phyloP scores from a whole-genome alignment of 164 flowering plant species.

The Akebia trifoliata region DNA sequence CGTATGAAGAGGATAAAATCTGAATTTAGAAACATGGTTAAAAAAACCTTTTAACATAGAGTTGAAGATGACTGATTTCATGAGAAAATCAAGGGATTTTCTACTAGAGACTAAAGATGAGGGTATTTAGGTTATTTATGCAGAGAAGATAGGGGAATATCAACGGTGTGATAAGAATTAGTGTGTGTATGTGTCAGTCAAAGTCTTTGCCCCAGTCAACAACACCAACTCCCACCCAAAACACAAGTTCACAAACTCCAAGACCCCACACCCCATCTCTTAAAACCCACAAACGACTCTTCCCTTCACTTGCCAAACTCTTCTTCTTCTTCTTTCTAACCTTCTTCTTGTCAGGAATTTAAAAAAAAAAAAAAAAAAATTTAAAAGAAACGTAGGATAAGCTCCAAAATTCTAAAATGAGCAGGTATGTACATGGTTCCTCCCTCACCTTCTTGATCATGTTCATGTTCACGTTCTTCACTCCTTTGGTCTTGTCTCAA shows the following conservation, averaged over 20 bases:
- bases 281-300: background rate
- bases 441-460: conserved; percentile 7
- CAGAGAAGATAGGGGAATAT: too few species aligned
- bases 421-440: conserved; percentile 19
- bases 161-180: too few species aligned
- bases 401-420: conserved; percentile 15
- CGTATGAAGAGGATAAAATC: too few species aligned
- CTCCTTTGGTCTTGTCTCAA: conserved; percentile 24
- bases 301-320: background rate
- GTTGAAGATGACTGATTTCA: too few species aligned
- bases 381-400: background rate
- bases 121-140: too few species aligned
- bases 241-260: background rate
- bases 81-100: too few species aligned
- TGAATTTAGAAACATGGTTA: too few species aligned
- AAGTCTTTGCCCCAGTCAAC: conserved; percentile 7
- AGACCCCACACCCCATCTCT: background rate
- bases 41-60: too few species aligned
- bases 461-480: conserved; percentile 13
- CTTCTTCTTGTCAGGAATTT: background rate
- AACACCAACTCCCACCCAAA: background rate
- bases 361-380: background rate
- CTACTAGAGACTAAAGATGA: too few species aligned
- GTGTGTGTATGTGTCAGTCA: too few species aligned
- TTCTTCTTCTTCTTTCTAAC: background rate